A percentile compares a stretch with the other conserved stretches of the same genome.
phyloP scores from a whole-genome alignment of 768 basidiomycete species.

The Lyophyllum semitale region DNA sequence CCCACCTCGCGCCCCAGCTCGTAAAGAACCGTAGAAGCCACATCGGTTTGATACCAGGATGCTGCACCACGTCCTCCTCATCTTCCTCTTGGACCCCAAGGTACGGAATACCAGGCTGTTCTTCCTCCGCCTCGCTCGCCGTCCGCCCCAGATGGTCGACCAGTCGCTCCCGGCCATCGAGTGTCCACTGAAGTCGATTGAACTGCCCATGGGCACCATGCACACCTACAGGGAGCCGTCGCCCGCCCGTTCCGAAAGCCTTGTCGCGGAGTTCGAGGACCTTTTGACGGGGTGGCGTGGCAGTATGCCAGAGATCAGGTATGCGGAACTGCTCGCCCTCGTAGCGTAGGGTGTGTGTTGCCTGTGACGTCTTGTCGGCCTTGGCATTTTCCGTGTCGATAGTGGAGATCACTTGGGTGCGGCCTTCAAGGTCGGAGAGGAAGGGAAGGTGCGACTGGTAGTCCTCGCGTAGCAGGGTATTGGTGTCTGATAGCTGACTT shows the following conservation, averaged over 20 bases:
- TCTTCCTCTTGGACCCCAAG: slow-evolving; percentile 34
- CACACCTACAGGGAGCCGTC: slow-evolving; percentile 48
- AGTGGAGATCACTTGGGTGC: slow-evolving; percentile 47
- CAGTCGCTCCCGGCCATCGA: slow-evolving; percentile 60
- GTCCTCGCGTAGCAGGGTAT: slow-evolving; percentile 57
- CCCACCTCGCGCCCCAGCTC: slow-evolving; percentile 73
- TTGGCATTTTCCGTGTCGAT: slow-evolving; percentile 52
- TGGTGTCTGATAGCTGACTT: slow-evolving; percentile 52
- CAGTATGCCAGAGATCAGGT: slow-evolving; percentile 67
- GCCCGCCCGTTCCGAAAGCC: slow-evolving; percentile 64
- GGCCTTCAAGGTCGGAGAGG: slow-evolving; percentile 47
- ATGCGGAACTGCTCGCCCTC: slow-evolving; percentile 71
- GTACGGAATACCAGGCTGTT: slow-evolving; percentile 37
- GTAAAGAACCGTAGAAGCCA: slow-evolving; percentile 79
- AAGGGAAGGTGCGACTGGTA: slow-evolving; percentile 53
- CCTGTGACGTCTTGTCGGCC: slow-evolving; percentile 57
- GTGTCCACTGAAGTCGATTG: slow-evolving; percentile 69
- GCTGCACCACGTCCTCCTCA: slow-evolving; percentile 58
- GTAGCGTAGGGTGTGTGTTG: slow-evolving; percentile 68
- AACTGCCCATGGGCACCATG: slow-evolving; percentile 61
- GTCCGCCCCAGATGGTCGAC: slow-evolving; percentile 74
- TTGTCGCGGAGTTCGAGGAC: slow-evolving; percentile 66
- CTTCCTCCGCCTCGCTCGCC: slow-evolving; percentile 78
- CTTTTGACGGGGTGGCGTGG: slow-evolving; percentile 58
- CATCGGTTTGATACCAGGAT: slow-evolving; percentile 66